These are phyloP conservation scores for Alternaria postmessia DNA, from an alignment of 2,329 filamentous ascomycete genomes.

Conservation along the genomic window DNA sequence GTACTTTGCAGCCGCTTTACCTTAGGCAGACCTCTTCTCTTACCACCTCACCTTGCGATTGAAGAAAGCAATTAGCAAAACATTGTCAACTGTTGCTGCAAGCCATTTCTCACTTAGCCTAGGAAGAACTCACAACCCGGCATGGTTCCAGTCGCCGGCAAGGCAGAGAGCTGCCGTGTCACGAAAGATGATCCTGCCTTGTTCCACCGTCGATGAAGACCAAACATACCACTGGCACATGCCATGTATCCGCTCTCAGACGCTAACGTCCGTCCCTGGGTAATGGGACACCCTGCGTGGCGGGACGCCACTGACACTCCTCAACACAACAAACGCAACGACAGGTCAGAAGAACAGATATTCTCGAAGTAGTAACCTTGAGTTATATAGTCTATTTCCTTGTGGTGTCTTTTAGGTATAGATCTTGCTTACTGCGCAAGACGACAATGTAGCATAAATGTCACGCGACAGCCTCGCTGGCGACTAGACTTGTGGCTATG, in stretches of 20 bases:
- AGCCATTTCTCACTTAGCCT: too few species aligned
- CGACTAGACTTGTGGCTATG: not conserved
- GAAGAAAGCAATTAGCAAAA: too few species aligned
- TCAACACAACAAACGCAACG: slow-evolving; percentile 6
- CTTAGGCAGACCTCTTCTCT: too few species aligned
- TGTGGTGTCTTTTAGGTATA: not conserved
- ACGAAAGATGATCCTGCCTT: too few species aligned
- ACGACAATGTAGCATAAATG: not conserved
- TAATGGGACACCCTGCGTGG: not conserved
- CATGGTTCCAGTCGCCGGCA: too few species aligned
- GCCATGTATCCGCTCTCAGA: not conserved
- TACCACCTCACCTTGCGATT: too few species aligned
- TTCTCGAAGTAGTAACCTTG: slow-evolving; percentile 3
- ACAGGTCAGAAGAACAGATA: slow-evolving; percentile 1
- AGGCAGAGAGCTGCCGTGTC: too few species aligned
- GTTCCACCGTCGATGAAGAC: too few species aligned
- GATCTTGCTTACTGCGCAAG: not conserved
- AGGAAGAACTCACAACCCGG: too few species aligned
- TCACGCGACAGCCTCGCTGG: not conserved
- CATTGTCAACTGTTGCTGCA: too few species aligned
- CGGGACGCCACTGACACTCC: slow-evolving; percentile 1
- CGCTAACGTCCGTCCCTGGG: slow-evolving; percentile 4
- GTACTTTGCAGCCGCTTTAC: too few species aligned
- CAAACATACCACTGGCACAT: too few species aligned
- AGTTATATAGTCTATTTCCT: not conserved